Base-by-base conservation (phyloP, 192 early-diverging fungal genomes). In the Gigaspora rosea region DNA sequence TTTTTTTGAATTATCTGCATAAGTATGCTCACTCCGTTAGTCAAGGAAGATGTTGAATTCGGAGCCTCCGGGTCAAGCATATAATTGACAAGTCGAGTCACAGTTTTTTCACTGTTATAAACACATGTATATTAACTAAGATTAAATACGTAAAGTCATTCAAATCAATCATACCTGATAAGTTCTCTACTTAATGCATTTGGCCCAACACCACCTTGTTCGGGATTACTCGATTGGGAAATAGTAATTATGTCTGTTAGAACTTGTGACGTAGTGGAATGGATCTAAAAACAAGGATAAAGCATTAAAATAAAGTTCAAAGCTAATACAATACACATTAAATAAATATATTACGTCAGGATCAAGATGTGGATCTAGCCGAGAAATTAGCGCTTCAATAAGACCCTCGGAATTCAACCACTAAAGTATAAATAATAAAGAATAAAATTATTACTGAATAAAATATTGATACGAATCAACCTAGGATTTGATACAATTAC, bases 1-100 rank as follows among this genome's bases (percentile, higher is more conserved):
- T 97, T 98, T 77, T 96, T 91, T 74, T 97, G 90, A 82, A 99
- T 97, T 18, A 99, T 86, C 86, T 99, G 97, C 75, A 99, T 97
- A 78, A 99, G 93, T 72, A 99, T 96, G 66, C 91, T 94, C 46
- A 97, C 94, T 78, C 95, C 96, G 81, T 96, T 98, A 71, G 91
- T 94, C 41, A 99, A 87, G 22, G 94, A 92, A 18, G 94, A 97
- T 1, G 94, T 92, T 27, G 93, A 90, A 80, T 93, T 86, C 15
- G 94, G 92, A 9, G 92, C 95, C 4, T 81, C 75, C 46, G 80
- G 64, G 66, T 94, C 88, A 10, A 99, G 89, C 98, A 99, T 99
- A 77, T 90, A 98, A 54, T 85, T 84, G 13, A 94, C 90, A 32
- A 99, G 88, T 52, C 92, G 86, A 32, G 84, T 76, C 61, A 97